These are phyloP conservation scores for Agastache rugosa DNA, from an alignment of 257 asterid species.

Conservation along the genomic window DNA sequence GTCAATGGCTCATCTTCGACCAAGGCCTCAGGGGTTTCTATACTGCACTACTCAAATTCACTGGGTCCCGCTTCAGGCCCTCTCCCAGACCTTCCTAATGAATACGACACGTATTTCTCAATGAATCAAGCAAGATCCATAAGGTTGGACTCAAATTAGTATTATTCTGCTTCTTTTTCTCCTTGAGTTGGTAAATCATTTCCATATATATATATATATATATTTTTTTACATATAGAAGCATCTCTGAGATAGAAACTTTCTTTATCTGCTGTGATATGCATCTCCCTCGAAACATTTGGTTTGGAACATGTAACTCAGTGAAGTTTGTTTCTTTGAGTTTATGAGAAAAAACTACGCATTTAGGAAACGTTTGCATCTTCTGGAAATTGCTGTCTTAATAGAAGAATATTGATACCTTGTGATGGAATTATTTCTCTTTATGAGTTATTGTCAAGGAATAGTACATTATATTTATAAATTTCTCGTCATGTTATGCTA, in stretches of 20 bases:
- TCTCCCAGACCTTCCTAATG: conserved; percentile 95
- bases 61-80: conserved; percentile 91
- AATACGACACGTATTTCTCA: conserved; percentile 81
- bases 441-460: background rate
- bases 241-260: no score
- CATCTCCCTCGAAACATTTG: conserved; percentile 22
- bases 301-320: conserved; percentile 1
- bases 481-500: conserved; percentile 29
- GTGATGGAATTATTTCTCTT: conserved; percentile 5
- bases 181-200: conserved; percentile 28
- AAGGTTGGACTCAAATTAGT: conserved; percentile 62
- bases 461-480: background rate
- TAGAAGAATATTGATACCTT: conserved; percentile 1
- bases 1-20: conserved; percentile 56
- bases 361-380: background rate
- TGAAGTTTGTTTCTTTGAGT: background rate
- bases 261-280: conserved; percentile 3
- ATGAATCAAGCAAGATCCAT: conserved; percentile 96
- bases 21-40: conserved; percentile 78
- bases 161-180: conserved; percentile 33
- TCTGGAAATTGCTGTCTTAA: no score
- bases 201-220: no score
- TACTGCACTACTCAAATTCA: conserved; percentile 85
- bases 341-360: background rate
- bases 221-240: background rate